These are phyloP conservation scores for Viridothelium virens DNA, from an alignment of 495 filamentous ascomycete genomes.

Conservation along the genomic window DNA sequence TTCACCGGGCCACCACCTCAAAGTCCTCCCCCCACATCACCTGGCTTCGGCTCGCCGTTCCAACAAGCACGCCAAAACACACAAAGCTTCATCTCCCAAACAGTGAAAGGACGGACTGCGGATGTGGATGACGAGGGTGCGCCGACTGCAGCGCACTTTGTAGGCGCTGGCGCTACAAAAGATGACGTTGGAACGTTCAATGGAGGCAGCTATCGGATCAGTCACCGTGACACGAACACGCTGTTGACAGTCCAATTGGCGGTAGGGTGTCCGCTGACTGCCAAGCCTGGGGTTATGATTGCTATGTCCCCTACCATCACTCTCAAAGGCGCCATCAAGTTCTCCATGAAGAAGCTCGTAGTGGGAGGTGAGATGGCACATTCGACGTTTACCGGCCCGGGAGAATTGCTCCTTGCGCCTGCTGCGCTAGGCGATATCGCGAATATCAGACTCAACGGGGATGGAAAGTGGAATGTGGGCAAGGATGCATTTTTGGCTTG, in stretches of 20 bases:
- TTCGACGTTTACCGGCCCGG: slow-evolving; percentile 82
- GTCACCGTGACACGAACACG: slow-evolving; percentile 84
- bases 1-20: not conserved
- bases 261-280: slow-evolving; percentile 73
- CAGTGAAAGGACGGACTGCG: not conserved
- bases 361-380: slow-evolving; percentile 70
- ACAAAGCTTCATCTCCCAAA: slow-evolving; percentile 1
- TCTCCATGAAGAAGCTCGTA: slow-evolving; percentile 77
- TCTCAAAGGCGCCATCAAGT: slow-evolving; percentile 70
- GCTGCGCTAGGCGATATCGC: slow-evolving; percentile 78
- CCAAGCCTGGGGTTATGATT: slow-evolving; percentile 84
- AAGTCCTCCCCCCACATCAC: not conserved
- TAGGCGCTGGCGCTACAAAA: slow-evolving; percentile 50
- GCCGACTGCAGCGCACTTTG: slow-evolving; percentile 47
- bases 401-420: slow-evolving; percentile 79
- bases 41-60: slow-evolving; percentile 1
- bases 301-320: slow-evolving; percentile 86
- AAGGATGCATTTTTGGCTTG: slow-evolving; percentile 24
- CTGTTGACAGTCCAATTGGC: slow-evolving; percentile 84
- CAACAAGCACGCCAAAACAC: not conserved
- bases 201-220: slow-evolving; percentile 87
- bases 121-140: slow-evolving; percentile 34
- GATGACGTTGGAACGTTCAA: slow-evolving; percentile 94
- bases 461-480: slow-evolving; percentile 68
- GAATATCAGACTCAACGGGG: slow-evolving; percentile 59